phyloP scores from a whole-genome alignment of 495 filamentous ascomycete species.

The Thermochaetoides thermophila region DNA sequence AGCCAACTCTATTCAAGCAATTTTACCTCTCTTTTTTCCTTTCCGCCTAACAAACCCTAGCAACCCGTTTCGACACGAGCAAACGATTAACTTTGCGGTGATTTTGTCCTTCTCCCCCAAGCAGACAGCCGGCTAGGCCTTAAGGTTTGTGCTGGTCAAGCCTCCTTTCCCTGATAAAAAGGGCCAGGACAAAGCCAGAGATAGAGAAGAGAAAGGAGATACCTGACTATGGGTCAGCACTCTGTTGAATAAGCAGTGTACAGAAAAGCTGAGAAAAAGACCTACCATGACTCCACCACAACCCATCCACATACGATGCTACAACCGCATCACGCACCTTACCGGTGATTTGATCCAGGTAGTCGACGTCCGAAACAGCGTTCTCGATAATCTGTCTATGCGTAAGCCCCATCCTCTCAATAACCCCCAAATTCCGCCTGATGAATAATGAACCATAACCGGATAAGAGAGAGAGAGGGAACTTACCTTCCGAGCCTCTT shows the following conservation, averaged over 20 bases:
- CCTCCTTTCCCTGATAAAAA: conserved; percentile 14
- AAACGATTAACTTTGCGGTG: no score
- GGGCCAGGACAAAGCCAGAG: conserved; percentile 9
- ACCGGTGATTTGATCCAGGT: conserved; percentile 31
- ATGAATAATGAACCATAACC: neutral
- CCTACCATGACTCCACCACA: conserved; percentile 25
- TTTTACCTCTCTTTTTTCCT: no score
- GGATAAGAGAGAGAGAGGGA: neutral
- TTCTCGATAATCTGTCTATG: conserved; percentile 20
- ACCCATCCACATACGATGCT: conserved; percentile 22
- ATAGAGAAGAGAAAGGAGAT: conserved; percentile 14
- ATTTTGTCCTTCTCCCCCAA: no score
- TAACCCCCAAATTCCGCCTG: neutral
- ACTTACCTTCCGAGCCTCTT: conserved; percentile 14
- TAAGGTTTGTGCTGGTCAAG: conserved; percentile 4
- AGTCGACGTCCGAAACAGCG: conserved; percentile 33
- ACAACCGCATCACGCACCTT: conserved; percentile 17
- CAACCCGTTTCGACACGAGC: no score
- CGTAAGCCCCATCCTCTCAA: neutral
- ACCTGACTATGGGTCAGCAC: no score
- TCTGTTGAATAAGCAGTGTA: neutral
- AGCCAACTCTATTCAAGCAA: no score
- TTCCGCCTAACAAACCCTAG: no score
- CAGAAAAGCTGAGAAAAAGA: neutral
- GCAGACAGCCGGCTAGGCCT: no score